Evolutionary conservation across 2,329 filamentous ascomycete species (phyloP), one percentile per base, ranked within the genome.

Genomic region (Alternaria sp.): DNA sequence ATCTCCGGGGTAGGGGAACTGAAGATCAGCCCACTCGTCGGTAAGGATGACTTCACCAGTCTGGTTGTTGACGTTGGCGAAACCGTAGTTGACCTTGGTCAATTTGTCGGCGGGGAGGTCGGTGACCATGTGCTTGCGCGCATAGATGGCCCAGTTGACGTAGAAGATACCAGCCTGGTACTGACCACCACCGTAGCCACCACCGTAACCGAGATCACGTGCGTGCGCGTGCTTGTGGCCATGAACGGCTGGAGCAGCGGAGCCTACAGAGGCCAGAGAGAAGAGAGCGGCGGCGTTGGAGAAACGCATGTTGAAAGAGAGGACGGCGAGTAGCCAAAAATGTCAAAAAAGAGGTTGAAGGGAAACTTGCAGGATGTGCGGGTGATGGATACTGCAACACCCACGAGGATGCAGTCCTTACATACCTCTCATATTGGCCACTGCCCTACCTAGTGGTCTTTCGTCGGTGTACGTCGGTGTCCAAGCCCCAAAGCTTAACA

Each of bases 51-150:
- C 93, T 80, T 97, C 92, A 55, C 94, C 94, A 23, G 86, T 89
- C 5, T 85, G 88, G 9, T 95, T 92, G 5, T 88, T 87, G 55
- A 97, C 86, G 77, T 97, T 97, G 76, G 93, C 94, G 81, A 97
- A 97, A 15, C 93, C 87, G 72, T 97, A 97, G 21, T 97, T 88
- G 12, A 97, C 81, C 75, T 97, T 95, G 0, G 94, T 97, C 52
- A 97, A 87, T 59, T 93, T 91, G 59, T 94, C 88, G 6, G 86
- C 88, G 0, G 92, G 92, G 3, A 98, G 86, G 77, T 97, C 89
- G 74, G 96, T 92, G 0, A 94, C 93, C 19, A 89, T 87, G 77
- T 95, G 90, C 71, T 94, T 90, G 61, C 94, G 89, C 50, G 84
- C 93, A 79, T 97, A 97, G 71, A 96, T 95, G 65, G 91, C 78